Conservation (phyloP, 208 protist genomes). For the Tritrichomonas musculus region DNA sequence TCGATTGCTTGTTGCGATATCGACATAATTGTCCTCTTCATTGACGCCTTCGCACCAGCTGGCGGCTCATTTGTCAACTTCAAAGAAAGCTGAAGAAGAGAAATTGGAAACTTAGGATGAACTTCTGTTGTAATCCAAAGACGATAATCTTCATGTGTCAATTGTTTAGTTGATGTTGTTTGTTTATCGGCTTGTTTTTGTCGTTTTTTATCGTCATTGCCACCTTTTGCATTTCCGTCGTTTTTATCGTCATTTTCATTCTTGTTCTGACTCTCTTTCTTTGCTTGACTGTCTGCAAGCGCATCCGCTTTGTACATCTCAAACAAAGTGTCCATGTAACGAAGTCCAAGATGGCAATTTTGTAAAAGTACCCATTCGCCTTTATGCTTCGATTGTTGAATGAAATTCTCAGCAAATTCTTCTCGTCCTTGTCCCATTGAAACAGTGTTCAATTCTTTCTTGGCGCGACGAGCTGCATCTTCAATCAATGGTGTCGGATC, state of each 20-base stretch:
- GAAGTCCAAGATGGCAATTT: constrained; percentile 69
- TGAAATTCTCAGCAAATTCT: constrained; percentile 67
- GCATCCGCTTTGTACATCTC: neutral
- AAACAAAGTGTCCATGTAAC: constrained; percentile 52
- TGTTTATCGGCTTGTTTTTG: no score
- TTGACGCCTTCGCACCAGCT: constrained; percentile 83
- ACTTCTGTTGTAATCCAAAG: constrained; percentile 67
- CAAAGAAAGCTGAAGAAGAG: constrained; percentile 71
- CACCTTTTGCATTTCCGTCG: no score
- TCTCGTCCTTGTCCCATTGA: constrained; percentile 97
- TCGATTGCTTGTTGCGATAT: neutral
- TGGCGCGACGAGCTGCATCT: constrained; percentile 75
- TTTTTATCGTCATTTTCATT: no score
- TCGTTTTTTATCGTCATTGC: no score
- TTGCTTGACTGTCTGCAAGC: neutral
- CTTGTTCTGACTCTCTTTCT: no score
- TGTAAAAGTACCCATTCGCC: constrained; percentile 69
- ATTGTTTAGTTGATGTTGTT: no score
- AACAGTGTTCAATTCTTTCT: constrained; percentile 60
- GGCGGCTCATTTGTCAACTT: constrained; percentile 95
- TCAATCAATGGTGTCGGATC: constrained; percentile 87
- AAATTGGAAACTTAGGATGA: constrained; percentile 66
- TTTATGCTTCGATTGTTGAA: constrained; percentile 49
- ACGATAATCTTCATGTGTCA: constrained; percentile 53
- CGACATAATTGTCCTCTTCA: constrained; percentile 62